Conservation (phyloP, 768 basidiomycete species). For the Mycena galericulata region DNA sequence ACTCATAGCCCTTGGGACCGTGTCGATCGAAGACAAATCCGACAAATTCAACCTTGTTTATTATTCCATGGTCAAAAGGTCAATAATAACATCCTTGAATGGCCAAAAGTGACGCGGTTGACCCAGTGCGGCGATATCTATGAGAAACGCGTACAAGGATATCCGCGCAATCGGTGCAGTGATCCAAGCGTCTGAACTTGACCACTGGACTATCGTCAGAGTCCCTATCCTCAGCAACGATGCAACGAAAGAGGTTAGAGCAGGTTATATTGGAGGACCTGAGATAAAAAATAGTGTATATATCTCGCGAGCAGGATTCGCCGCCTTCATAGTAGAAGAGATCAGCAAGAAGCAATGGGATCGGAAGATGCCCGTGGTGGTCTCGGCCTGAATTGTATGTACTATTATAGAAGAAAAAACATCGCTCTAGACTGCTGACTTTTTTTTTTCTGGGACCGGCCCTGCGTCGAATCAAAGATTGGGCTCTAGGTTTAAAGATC, state of each 20-base stretch:
- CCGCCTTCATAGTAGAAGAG: constrained; percentile 29
- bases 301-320: constrained; percentile 26
- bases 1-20: constrained; percentile 75
- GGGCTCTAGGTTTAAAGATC: constrained; percentile 35
- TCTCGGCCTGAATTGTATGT: constrained; percentile 45
- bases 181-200: constrained; percentile 59
- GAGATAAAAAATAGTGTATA: constrained; percentile 37
- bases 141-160: constrained; percentile 72
- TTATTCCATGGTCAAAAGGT: constrained; percentile 27
- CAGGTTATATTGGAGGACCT: constrained; percentile 78
- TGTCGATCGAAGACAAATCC: constrained; percentile 69
- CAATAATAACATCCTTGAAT: constrained; percentile 32
- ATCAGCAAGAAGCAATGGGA: constrained; percentile 27
- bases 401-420: background rate
- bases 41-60: constrained; percentile 62
- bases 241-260: constrained; percentile 57
- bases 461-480: background rate
- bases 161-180: constrained; percentile 72
- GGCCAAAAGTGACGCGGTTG: constrained; percentile 55
- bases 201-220: constrained; percentile 77
- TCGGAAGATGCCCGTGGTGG: constrained; percentile 26
- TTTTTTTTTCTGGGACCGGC: background rate
- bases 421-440: too few species aligned
- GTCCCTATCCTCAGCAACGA: constrained; percentile 72
- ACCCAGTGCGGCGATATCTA: constrained; percentile 56